Percentiles rank a stretch among this genome's conserved stretches.
phyloP scores from a whole-genome alignment of 1,284 basidiomycete species.

The Trametes polyzona region DNA sequence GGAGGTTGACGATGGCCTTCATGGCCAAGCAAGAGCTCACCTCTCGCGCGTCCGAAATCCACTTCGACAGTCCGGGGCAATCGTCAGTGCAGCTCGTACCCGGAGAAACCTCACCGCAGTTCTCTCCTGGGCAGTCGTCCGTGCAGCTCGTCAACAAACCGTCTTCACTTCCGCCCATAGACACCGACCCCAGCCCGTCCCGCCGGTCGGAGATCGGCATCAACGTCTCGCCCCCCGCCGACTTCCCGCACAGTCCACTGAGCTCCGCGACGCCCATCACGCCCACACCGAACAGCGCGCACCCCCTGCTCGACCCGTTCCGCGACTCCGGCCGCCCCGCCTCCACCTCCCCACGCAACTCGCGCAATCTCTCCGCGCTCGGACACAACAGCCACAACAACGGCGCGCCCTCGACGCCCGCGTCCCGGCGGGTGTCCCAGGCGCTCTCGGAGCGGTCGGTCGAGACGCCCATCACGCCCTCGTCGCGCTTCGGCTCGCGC shows the following conservation, averaged over 20 bases:
- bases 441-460: slow-evolving; percentile 13
- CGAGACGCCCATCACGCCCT: slow-evolving; percentile 9
- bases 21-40: slow-evolving; percentile 25
- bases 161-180: slow-evolving; percentile 13
- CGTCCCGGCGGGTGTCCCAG: slow-evolving; percentile 11
- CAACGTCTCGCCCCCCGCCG: background rate
- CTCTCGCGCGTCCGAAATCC: slow-evolving; percentile 16
- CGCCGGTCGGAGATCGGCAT: slow-evolving; percentile 2
- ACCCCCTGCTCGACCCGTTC: slow-evolving; percentile 19
- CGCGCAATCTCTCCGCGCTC: slow-evolving; percentile 11
- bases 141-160: slow-evolving; percentile 19
- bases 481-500: slow-evolving; percentile 5
- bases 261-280: background rate
- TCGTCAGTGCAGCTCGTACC: slow-evolving; percentile 21
- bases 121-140: too few relatives aligned
- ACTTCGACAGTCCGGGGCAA: slow-evolving; percentile 4
- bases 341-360: slow-evolving; percentile 4
- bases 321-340: background rate
- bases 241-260: background rate
- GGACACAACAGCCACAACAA: background rate
- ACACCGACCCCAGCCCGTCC: background rate
- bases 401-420: background rate
- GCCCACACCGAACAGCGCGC: slow-evolving; percentile 29
- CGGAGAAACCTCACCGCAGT: too few relatives aligned
- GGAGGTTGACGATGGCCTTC: slow-evolving; percentile 39